Conservation (phyloP, 2,329 filamentous ascomycete species). For the Aspergillus pseudoglaucus region DNA sequence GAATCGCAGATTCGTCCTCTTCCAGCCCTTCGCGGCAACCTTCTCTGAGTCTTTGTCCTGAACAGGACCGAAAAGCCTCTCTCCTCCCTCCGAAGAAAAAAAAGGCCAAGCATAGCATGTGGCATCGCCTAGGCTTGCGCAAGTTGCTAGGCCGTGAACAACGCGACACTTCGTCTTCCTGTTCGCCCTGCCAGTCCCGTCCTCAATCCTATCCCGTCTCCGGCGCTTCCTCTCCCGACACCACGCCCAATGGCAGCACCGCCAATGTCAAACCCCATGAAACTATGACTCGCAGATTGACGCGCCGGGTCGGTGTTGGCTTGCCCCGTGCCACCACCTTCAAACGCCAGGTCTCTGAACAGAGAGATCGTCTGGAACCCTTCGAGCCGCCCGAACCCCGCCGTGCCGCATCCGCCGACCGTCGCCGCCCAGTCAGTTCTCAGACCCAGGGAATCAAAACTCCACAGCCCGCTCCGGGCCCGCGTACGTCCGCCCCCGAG, state of each 20-base stretch:
- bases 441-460: conserved; percentile 41
- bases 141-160: conserved; percentile 39
- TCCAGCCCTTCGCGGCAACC: conserved; percentile 24
- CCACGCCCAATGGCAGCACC: conserved; percentile 9
- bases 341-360: conserved; percentile 75
- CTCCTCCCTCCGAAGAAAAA: not conserved
- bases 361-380: conserved; percentile 64
- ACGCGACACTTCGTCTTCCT: conserved; percentile 14
- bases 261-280: conserved; percentile 18
- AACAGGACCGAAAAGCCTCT: not conserved
- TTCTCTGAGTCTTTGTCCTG: conserved; percentile 24
- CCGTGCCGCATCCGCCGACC: conserved; percentile 59
- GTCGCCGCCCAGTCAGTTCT: conserved; percentile 35
- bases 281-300: conserved; percentile 30
- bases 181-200: conserved; percentile 8
- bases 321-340: conserved; percentile 73
- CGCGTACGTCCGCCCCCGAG: conserved; percentile 37
- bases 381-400: conserved; percentile 53
- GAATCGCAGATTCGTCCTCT: conserved; percentile 33
- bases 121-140: conserved; percentile 38
- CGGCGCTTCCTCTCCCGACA: conserved; percentile 2
- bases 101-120: conserved; percentile 37
- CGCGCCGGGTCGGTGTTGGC: conserved; percentile 61
- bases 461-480: conserved; percentile 31
- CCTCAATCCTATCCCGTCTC: conserved; percentile 16